These are phyloP conservation scores for Boletus vinaceobasis DNA, from an alignment of 768 basidiomycete genomes.

Conservation along the genomic window DNA sequence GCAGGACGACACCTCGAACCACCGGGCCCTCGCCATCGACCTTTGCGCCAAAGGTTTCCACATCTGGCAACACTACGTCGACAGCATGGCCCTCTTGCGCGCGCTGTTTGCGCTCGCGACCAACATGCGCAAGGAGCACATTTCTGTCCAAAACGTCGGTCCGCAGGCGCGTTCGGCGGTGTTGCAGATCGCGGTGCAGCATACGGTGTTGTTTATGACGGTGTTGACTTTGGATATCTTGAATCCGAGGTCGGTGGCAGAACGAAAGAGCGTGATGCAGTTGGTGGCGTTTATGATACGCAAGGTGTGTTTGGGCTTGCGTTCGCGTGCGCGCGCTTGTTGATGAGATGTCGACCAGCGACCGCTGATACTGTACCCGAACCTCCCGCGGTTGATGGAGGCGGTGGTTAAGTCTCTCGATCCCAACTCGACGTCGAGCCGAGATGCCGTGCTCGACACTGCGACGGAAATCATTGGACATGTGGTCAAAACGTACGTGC, in stretches of 20 bases:
- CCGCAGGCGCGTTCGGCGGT: conserved; percentile 81
- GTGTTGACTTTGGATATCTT: conserved; percentile 89
- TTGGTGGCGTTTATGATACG: conserved; percentile 90
- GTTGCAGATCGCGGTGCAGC: conserved; percentile 75
- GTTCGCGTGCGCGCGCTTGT: too few species aligned
- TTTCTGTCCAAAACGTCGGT: conserved; percentile 63
- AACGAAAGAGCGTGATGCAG: conserved; percentile 87
- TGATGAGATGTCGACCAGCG: conserved; percentile 43
- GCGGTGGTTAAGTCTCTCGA: conserved; percentile 96
- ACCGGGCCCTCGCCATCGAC: conserved; percentile 79
- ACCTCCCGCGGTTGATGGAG: conserved; percentile 83
- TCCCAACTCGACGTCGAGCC: conserved; percentile 72
- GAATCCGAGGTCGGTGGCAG: conserved; percentile 66
- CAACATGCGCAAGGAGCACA: conserved; percentile 62
- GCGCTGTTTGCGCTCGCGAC: conserved; percentile 81
- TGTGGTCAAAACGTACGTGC: conserved; percentile 83
- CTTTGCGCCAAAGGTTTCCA: conserved; percentile 88
- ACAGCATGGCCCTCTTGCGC: conserved; percentile 84
- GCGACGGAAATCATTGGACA: conserved; percentile 94
- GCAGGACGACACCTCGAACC: conserved; percentile 63
- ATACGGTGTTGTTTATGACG: conserved; percentile 91
- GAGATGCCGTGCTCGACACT: conserved; percentile 84
- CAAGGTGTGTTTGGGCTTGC: conserved; percentile 49
- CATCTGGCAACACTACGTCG: conserved; percentile 92
- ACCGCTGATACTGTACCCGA: conserved; percentile 79